Conservation (phyloP, 257 asterid genomes). For the Lycium barbarum region DNA sequence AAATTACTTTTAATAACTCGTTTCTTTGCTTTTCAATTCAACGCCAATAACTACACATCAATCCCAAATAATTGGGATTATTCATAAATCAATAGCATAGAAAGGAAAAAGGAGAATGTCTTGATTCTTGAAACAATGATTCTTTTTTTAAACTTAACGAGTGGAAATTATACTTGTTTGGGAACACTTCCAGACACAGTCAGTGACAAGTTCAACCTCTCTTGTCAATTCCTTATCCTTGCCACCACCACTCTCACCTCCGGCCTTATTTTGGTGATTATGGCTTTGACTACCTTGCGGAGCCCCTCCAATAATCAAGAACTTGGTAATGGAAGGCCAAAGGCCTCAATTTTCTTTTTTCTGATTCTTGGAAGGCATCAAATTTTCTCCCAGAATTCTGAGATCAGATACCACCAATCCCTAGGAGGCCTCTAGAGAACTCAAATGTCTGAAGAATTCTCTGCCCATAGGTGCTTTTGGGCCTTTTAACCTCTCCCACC, state of each 20-base stretch:
- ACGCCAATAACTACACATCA: constrained; percentile 18
- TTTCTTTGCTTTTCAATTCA: neutral
- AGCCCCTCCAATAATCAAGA: constrained; percentile 13
- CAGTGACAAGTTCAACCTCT: neutral
- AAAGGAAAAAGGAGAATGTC: neutral
- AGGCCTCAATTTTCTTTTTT: neutral
- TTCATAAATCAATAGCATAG: neutral
- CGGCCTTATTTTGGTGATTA: constrained; percentile 1
- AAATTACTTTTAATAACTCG: constrained; percentile 12
- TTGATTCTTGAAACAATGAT: neutral
- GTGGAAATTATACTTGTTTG: neutral
- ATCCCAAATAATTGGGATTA: constrained; percentile 14
- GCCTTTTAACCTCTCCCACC: constrained; percentile 6
- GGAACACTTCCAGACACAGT: constrained; percentile 14
- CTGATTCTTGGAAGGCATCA: neutral
- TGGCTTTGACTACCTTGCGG: neutral
- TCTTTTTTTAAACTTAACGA: neutral
- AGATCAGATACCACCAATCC: constrained; percentile 11
- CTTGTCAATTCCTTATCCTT: constrained; percentile 11
- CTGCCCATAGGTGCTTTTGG: neutral
- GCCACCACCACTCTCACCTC: constrained; percentile 9
- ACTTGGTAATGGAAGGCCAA: constrained; percentile 12
- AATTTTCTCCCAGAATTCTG: neutral
- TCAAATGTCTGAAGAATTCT: neutral
- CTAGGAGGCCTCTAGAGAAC: constrained; percentile 15